Evolutionary conservation across 2,329 filamentous ascomycete genomes (phyloP).

Genomic region (Myriosclerotinia curreyana): DNA sequence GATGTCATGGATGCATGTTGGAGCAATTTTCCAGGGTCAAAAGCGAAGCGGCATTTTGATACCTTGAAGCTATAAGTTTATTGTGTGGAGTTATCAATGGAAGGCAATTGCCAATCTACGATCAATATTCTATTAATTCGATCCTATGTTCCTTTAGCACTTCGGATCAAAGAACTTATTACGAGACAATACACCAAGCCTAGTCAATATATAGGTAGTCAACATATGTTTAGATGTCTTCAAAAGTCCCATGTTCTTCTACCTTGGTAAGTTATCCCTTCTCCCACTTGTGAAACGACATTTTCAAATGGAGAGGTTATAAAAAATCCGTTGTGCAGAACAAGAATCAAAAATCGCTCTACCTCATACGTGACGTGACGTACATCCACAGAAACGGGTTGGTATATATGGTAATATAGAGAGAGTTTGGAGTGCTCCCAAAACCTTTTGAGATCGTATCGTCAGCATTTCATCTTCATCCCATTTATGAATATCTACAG

Average conservation of each 20-base stretch:
- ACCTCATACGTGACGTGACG: no score
- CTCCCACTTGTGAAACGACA: neutral
- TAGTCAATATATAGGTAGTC: neutral
- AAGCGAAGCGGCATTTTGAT: constrained; percentile 24
- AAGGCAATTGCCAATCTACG: neutral
- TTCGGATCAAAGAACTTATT: neutral
- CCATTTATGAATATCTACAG: neutral
- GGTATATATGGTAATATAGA: no score
- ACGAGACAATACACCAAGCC: neutral
- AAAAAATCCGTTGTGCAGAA: neutral
- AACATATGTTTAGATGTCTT: neutral
- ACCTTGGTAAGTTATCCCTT: neutral
- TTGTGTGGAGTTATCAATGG: neutral
- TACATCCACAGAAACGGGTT: no score
- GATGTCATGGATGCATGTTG: constrained; percentile 16
- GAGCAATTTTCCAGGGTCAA: constrained; percentile 9
- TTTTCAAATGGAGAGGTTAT: neutral
- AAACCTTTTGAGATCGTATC: neutral
- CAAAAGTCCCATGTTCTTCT: neutral
- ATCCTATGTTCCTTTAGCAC: neutral
- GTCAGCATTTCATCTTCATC: constrained; percentile 3
- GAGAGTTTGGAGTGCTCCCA: no score
- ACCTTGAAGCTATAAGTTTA: constrained; percentile 14
- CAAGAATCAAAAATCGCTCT: no score
- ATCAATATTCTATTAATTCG: neutral